A percentile compares a stretch with the other conserved stretches of the same genome.
These are phyloP conservation scores for Hyphopichia wangnamkhiaoensis DNA, from an alignment of 1,139 yeast genomes.

Conservation along the genomic window DNA sequence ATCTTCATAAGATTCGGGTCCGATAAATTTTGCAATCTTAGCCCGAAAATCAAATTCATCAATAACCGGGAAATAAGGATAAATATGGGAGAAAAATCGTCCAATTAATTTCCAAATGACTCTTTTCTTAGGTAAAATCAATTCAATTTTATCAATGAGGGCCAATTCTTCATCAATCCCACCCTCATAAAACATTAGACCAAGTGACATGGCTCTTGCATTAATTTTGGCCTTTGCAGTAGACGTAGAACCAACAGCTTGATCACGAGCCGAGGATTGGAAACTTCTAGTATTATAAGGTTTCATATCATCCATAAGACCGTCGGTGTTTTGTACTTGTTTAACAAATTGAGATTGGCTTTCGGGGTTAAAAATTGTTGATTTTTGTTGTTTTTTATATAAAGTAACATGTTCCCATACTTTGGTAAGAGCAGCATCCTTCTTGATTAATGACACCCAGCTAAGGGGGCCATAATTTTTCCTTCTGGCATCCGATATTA, in stretches of 20 bases:
- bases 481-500: background rate
- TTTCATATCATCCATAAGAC: conserved; percentile 2
- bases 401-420: conserved; percentile 15
- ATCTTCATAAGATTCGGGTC: conserved; percentile 18
- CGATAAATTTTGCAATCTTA: conserved; percentile 23
- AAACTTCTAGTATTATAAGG: conserved; percentile 1
- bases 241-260: background rate
- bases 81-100: conserved; percentile 43
- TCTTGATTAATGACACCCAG: conserved; percentile 1
- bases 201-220: conserved; percentile 28
- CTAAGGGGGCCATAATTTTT: conserved; percentile 4
- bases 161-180: conserved; percentile 31
- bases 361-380: background rate
- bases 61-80: conserved; percentile 49
- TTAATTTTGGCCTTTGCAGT: conserved; percentile 14
- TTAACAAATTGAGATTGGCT: background rate
- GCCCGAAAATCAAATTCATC: conserved; percentile 33
- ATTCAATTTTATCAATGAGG: conserved; percentile 23
- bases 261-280: background rate
- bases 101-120: conserved; percentile 45
- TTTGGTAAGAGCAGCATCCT: conserved; percentile 9
- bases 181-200: conserved; percentile 32
- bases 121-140: conserved; percentile 40
- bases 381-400: conserved; percentile 9
- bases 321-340: background rate